These are phyloP conservation scores for Neopestalotiopsis sp. DNA, from an alignment of 2,329 filamentous ascomycete species.

Conservation along the genomic window DNA sequence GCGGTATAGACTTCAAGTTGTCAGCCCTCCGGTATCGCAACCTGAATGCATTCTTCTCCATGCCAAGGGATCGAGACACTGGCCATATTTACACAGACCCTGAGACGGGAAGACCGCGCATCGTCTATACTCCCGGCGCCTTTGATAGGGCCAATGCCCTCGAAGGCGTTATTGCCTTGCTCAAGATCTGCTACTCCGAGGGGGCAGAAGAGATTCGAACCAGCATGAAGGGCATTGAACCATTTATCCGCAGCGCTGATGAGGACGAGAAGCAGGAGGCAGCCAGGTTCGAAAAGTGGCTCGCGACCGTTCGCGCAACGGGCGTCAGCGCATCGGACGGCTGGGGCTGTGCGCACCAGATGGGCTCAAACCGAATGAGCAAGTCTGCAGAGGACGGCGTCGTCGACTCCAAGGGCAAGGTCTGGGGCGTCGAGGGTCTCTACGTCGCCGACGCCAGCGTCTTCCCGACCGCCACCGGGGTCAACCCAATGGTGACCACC, in stretches of 20 bases:
- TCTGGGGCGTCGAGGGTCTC: conserved; percentile 69
- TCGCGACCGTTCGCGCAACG: conserved; percentile 49
- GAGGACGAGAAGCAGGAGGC: conserved; percentile 50
- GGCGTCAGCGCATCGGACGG: conserved; percentile 55
- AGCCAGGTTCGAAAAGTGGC: conserved; percentile 62
- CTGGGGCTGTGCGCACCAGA: conserved; percentile 74
- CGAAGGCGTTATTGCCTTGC: conserved; percentile 71
- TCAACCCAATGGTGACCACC: conserved; percentile 79
- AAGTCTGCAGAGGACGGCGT: conserved; percentile 53
- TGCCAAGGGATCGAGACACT: conserved; percentile 75
- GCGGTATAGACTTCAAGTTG: conserved; percentile 72
- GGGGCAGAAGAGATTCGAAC: conserved; percentile 79
- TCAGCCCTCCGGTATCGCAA: conserved; percentile 69
- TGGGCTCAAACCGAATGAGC: conserved; percentile 77
- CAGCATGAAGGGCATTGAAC: conserved; percentile 61
- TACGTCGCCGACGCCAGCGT: conserved; percentile 76
- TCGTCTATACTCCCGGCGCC: conserved; percentile 72
- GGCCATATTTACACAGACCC: conserved; percentile 76
- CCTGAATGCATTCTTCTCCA: conserved; percentile 71
- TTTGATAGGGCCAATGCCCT: conserved; percentile 75
- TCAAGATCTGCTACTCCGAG: conserved; percentile 75
- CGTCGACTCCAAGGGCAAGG: conserved; percentile 59
- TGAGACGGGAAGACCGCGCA: conserved; percentile 61
- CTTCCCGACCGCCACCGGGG: conserved; percentile 74
- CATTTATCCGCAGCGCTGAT: conserved; percentile 52